These are phyloP conservation scores for Vararia minispora DNA, from an alignment of 768 basidiomycete genomes.

Conservation along the genomic window DNA sequence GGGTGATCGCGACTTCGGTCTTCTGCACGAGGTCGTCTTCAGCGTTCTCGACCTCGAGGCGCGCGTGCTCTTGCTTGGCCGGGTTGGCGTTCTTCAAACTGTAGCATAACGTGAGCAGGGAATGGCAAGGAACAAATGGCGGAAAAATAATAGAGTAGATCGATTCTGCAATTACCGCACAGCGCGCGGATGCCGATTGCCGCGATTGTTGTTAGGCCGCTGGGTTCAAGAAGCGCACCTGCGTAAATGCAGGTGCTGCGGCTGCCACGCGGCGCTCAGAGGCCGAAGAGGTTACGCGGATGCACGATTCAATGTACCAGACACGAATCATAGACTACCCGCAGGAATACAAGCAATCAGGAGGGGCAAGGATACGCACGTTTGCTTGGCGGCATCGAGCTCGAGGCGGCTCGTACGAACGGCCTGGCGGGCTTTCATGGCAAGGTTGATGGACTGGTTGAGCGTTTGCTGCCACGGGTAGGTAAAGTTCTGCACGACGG, in stretches of 20 bases:
- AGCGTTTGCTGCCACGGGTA: slow-evolving; percentile 85
- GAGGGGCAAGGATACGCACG: slow-evolving; percentile 32
- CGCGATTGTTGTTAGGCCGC: no score
- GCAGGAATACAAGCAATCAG: not conserved
- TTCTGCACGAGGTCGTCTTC: slow-evolving; percentile 96
- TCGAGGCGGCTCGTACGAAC: slow-evolving; percentile 74
- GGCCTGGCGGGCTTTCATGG: slow-evolving; percentile 85
- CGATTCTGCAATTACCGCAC: no score
- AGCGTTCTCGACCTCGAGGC: slow-evolving; percentile 86
- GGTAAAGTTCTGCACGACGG: slow-evolving; percentile 57
- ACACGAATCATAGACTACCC: no score
- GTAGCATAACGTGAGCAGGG: slow-evolving; percentile 6
- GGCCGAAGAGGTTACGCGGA: slow-evolving; percentile 1
- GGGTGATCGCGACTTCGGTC: slow-evolving; percentile 92
- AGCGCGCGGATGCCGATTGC: no score
- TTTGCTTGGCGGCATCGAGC: slow-evolving; percentile 84
- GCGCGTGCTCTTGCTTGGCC: slow-evolving; percentile 80
- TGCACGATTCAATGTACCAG: no score
- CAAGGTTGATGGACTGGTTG: slow-evolving; percentile 72
- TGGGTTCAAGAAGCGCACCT: no score
- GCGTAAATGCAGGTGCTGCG: no score
- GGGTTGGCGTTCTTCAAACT: slow-evolving; percentile 74
- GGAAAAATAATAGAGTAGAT: no score
- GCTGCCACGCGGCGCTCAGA: not conserved
- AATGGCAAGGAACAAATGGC: no score